Percentiles rank a stretch among this genome's conserved stretches.
phyloP scores from a whole-genome alignment of 73 alveolate species.

The Symbiodinium natans region DNA sequence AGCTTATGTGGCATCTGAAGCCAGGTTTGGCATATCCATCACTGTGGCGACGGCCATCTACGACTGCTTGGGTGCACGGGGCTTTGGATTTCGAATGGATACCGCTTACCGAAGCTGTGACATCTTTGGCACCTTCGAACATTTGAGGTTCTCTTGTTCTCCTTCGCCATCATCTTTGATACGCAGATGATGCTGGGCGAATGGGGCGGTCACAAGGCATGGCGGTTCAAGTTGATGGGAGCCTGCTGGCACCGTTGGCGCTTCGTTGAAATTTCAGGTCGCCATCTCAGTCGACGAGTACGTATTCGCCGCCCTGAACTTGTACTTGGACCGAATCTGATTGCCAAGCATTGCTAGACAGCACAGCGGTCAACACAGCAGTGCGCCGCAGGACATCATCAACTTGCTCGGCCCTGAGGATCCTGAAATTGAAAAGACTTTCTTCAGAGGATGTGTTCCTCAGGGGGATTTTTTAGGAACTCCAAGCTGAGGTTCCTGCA shows the following conservation, averaged over 20 bases:
- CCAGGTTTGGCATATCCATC: conserved; percentile 53
- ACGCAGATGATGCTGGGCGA: conserved; percentile 87
- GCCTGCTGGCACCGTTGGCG: too few relatives aligned
- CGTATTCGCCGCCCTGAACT: conserved; percentile 66
- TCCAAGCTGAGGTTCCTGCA: too few relatives aligned
- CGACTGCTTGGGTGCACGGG: conserved; percentile 51
- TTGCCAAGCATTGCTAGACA: background rate
- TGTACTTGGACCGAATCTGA: conserved; percentile 26
- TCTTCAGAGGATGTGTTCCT: too few relatives aligned
- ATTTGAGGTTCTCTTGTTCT: conserved; percentile 46
- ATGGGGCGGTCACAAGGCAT: conserved; percentile 86
- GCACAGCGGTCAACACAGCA: background rate
- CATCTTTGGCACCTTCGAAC: background rate
- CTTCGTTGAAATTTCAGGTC: too few relatives aligned
- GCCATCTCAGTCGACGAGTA: conserved; percentile 47
- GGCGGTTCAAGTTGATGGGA: conserved; percentile 61
- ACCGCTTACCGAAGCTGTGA: background rate
- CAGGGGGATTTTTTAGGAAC: too few relatives aligned
- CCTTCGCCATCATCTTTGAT: conserved; percentile 68
- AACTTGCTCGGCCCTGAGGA: too few relatives aligned
- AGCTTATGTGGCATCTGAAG: background rate
- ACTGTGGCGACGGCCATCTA: conserved; percentile 47
- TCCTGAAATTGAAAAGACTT: too few relatives aligned
- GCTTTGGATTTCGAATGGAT: background rate
- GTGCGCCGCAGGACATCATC: conserved; percentile 22